Conservation (phyloP, 495 filamentous ascomycete species). For the Aspergillus bertholletiae region DNA sequence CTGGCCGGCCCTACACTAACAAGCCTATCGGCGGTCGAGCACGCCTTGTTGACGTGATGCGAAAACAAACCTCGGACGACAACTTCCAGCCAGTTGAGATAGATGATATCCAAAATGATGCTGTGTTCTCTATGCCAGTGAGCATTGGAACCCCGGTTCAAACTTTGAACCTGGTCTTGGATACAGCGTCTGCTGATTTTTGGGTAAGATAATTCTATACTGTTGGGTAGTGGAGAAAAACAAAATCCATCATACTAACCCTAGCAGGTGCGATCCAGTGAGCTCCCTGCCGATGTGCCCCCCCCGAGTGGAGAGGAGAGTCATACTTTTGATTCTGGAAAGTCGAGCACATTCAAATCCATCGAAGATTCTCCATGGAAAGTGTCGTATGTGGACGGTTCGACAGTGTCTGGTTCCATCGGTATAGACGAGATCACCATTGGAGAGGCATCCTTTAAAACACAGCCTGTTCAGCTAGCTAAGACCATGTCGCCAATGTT, state of each 20-base stretch:
- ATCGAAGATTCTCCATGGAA: slow-evolving; percentile 54
- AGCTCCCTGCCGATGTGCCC: slow-evolving; percentile 40
- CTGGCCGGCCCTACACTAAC: slow-evolving; percentile 38
- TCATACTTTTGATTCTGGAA: slow-evolving; percentile 52
- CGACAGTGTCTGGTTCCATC: slow-evolving; percentile 65
- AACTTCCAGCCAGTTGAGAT: slow-evolving; percentile 54
- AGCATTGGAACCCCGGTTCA: slow-evolving; percentile 67
- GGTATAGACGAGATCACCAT: slow-evolving; percentile 66
- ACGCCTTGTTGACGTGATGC: slow-evolving; percentile 40
- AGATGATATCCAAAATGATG: slow-evolving; percentile 74
- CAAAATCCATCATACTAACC: slow-evolving; percentile 6
- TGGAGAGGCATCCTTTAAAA: slow-evolving; percentile 64
- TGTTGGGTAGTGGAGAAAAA: no score
- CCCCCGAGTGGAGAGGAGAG: slow-evolving; percentile 32
- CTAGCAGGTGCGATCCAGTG: slow-evolving; percentile 58
- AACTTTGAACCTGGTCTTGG: slow-evolving; percentile 65
- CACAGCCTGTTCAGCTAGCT: slow-evolving; percentile 69
- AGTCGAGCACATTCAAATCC: slow-evolving; percentile 61
- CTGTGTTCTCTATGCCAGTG: slow-evolving; percentile 64
- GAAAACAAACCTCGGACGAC: slow-evolving; percentile 43
- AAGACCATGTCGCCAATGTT: slow-evolving; percentile 62
- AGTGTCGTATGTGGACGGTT: slow-evolving; percentile 73
- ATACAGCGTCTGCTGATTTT: slow-evolving; percentile 74
- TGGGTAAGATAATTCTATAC: slow-evolving; percentile 53
- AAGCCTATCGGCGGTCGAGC: slow-evolving; percentile 45